Conservation (phyloP, 139 green algal genomes). For the Marvania coccoides region DNA sequence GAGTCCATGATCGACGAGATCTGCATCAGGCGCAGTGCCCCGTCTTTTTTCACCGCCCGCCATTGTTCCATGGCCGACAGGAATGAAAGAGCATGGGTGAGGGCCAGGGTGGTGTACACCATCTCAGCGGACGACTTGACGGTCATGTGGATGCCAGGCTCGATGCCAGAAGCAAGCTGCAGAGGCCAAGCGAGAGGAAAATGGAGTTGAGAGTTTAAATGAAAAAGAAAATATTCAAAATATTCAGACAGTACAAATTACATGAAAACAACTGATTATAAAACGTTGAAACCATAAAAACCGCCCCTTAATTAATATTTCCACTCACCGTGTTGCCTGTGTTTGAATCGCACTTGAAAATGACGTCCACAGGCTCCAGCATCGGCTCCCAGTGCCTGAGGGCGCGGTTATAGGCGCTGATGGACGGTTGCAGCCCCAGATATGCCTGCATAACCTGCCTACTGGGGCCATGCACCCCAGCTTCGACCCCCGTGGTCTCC, state of each 20-base stretch:
- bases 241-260: neutral
- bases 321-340: conserved; percentile 1
- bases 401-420: conserved; percentile 56
- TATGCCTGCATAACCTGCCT: conserved; percentile 32
- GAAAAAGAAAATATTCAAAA: too few species aligned
- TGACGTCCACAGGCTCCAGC: conserved; percentile 73
- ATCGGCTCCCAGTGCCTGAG: conserved; percentile 75
- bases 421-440: conserved; percentile 26
- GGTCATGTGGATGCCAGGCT: conserved; percentile 31
- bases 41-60: too few species aligned
- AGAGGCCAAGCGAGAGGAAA: too few species aligned
- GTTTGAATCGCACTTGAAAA: conserved; percentile 51
- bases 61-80: conserved; percentile 25
- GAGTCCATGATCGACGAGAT: neutral
- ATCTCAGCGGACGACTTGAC: conserved; percentile 45
- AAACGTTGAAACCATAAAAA: neutral
- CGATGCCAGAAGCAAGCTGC: conserved; percentile 27
- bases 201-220: too few species aligned
- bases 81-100: conserved; percentile 26
- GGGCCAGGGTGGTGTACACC: conserved; percentile 45
- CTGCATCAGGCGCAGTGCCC: too few species aligned
- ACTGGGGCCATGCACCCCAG: conserved; percentile 25
- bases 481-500: conserved; percentile 30
- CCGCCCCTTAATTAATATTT: neutral
- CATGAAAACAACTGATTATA: neutral